Conservation (phyloP, 2,329 filamentous ascomycete genomes). For the Aureobasidium leucospermi region DNA sequence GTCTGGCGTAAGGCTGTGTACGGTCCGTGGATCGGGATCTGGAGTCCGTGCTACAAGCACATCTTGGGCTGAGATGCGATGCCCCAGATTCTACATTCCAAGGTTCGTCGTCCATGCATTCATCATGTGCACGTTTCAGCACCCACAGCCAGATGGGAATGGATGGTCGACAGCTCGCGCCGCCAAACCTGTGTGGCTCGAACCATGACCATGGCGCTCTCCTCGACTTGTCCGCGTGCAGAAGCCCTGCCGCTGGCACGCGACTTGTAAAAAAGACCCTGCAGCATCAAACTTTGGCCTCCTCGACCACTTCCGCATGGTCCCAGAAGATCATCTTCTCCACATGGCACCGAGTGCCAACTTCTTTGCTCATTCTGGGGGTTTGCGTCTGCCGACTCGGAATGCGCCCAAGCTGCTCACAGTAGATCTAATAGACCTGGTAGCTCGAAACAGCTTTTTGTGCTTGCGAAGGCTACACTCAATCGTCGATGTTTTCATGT, state of each 20-base stretch:
- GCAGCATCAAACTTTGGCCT: background rate
- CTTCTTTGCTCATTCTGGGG: background rate
- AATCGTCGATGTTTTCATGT: background rate
- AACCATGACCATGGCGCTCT: background rate
- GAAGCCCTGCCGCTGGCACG: constrained; percentile 12
- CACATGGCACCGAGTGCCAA: background rate
- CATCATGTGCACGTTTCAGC: background rate
- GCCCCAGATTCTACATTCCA: background rate
- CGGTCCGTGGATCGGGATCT: background rate
- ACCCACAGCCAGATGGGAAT: background rate
- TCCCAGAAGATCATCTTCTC: background rate
- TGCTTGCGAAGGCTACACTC: background rate
- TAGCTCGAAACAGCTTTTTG: no score
- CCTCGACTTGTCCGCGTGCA: background rate
- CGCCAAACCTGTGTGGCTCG: background rate
- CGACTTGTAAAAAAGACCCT: background rate
- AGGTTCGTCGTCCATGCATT: background rate
- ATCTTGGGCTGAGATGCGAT: background rate
- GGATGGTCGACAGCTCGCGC: background rate
- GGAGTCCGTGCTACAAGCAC: background rate
- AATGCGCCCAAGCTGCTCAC: background rate
- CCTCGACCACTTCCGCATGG: constrained; percentile 1
- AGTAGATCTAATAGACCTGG: no score
- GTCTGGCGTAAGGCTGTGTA: background rate
- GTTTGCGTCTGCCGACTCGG: background rate